Evolutionary conservation across 2,329 filamentous ascomycete species (phyloP).

Genomic region (Penicillium fuscoglaucum): DNA sequence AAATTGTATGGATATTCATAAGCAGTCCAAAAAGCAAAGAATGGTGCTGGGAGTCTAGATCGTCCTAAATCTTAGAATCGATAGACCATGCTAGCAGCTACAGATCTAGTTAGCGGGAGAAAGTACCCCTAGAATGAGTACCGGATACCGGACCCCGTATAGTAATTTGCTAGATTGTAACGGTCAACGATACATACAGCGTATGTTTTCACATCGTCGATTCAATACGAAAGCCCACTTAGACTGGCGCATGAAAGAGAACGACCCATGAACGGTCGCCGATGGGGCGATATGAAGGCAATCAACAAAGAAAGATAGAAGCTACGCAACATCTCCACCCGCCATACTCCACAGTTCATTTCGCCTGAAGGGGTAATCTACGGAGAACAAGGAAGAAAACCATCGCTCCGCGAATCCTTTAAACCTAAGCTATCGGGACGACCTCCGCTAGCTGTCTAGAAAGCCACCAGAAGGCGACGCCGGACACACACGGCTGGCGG

Average conservation of each 20-base stretch:
- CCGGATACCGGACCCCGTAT: background rate
- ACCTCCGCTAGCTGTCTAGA: constrained; percentile 14
- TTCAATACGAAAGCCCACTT: constrained; percentile 6
- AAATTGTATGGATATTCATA: background rate
- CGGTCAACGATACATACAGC: constrained; percentile 1
- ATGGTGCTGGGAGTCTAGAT: background rate
- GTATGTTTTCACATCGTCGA: background rate
- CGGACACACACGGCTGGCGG: background rate
- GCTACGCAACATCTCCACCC: constrained; percentile 1
- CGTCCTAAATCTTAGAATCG: background rate
- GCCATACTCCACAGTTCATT: constrained; percentile 13
- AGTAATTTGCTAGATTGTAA: constrained; percentile 5
- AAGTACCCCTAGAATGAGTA: background rate
- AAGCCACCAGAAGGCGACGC: constrained; percentile 5
- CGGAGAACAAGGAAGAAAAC: background rate
- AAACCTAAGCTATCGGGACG: constrained; percentile 11
- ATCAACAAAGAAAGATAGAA: constrained; percentile 10
- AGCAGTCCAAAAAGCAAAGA: background rate
- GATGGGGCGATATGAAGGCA: constrained; percentile 2
- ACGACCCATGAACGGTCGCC: background rate
- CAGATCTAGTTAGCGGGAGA: background rate
- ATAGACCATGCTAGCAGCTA: constrained; percentile 1
- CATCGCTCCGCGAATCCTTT: background rate
- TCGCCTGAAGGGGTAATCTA: background rate
- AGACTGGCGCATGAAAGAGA: constrained; percentile 1